Evolutionary conservation across 2,329 filamentous ascomycete species (phyloP).

Genomic region (Alternaria sp.): DNA sequence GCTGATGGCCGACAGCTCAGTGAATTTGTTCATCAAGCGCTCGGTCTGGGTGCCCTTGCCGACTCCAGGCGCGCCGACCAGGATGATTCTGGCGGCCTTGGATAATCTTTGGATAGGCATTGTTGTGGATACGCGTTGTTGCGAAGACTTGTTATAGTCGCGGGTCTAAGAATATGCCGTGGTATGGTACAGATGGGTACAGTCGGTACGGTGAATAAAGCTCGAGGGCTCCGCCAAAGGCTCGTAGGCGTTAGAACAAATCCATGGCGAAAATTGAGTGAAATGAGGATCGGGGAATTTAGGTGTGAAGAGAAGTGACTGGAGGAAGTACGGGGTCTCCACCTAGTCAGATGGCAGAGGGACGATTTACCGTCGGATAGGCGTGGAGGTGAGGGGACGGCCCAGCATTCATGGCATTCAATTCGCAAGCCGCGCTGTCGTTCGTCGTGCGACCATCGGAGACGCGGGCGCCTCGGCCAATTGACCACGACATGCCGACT

Average conservation of each 20-base stretch:
- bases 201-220: neutral
- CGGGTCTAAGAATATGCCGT: neutral
- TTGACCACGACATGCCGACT: neutral
- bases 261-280: conserved; percentile 19
- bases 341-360: conserved; percentile 2
- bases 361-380: conserved; percentile 9
- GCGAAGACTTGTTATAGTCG: neutral
- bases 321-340: neutral
- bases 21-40: conserved; percentile 83
- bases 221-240: conserved; percentile 18
- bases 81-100: conserved; percentile 88
- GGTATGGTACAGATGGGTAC: conserved; percentile 13
- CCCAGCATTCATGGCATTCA: conserved; percentile 5
- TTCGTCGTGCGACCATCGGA: conserved; percentile 15
- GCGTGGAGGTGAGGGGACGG: conserved; percentile 14
- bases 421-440: conserved; percentile 11
- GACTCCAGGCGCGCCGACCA: conserved; percentile 94
- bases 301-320: conserved; percentile 1
- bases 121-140: neutral
- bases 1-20: conserved; percentile 88
- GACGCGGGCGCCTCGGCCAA: conserved; percentile 15
- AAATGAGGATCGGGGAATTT: neutral
- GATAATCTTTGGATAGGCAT: conserved; percentile 40
- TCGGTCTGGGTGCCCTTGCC: conserved; percentile 97
- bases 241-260: conserved; percentile 30